Percentiles rank a stretch among this genome's conserved stretches.
Conservation (phyloP, 2,329 filamentous ascomycete genomes). For the Xenosphaeropsis pyriputrescens region DNA sequence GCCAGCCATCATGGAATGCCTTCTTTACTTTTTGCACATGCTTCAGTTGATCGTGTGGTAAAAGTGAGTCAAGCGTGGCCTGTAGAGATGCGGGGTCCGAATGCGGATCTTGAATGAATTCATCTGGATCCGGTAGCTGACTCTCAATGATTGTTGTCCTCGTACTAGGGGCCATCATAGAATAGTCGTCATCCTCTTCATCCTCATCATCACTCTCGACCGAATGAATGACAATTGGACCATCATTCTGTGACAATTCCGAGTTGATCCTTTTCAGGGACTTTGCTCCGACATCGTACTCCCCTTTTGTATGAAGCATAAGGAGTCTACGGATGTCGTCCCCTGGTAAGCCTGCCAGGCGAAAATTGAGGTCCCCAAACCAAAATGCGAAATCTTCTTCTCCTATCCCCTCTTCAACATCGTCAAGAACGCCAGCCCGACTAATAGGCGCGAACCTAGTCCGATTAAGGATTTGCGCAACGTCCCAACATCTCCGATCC, state of each 20-base stretch:
- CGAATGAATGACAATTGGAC: constrained; percentile 28
- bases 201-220: constrained; percentile 29
- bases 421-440: constrained; percentile 47
- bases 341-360: constrained; percentile 74
- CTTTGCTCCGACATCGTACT: constrained; percentile 46
- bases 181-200: constrained; percentile 13
- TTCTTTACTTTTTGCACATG: constrained; percentile 61
- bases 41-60: constrained; percentile 79
- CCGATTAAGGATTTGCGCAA: constrained; percentile 59
- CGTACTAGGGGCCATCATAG: constrained; percentile 7
- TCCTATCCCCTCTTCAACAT: constrained; percentile 58
- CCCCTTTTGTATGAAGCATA: constrained; percentile 66
- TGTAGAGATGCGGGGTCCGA: constrained; percentile 77
- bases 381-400: constrained; percentile 92
- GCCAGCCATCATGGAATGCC: constrained; percentile 83
- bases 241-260: constrained; percentile 28
- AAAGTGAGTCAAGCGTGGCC: constrained; percentile 71
- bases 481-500: constrained; percentile 84
- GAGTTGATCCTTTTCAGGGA: constrained; percentile 15
- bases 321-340: constrained; percentile 80
- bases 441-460: constrained; percentile 66
- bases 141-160: constrained; percentile 15
- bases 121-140: constrained; percentile 45
- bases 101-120: constrained; percentile 50
- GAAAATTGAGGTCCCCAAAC: constrained; percentile 93